Base-by-base conservation (phyloP, 2,329 filamentous ascomycete genomes). In the Cladosporium sp. region DNA sequence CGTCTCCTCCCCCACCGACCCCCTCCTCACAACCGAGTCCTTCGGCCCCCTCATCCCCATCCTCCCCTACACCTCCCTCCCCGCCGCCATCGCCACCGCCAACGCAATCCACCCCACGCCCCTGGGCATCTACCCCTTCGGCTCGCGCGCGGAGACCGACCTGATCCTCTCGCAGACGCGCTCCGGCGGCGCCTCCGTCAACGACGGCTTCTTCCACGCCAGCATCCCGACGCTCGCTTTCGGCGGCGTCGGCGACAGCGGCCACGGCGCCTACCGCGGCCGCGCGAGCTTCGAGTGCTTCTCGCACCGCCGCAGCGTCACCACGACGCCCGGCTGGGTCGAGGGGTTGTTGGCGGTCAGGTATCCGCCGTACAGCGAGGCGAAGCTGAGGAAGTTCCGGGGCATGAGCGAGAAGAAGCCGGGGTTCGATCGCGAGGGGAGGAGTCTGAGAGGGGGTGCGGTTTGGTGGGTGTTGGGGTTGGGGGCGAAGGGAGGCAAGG, bases 31-130 rank as follows among this genome's bases (percentile, higher is more conserved):
- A 19, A 82, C 95, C 58, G 93, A 98, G 74, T 89, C 85, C 41
- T 98, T 98, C 67, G 93, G 92, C 6, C 93, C 93, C n/a, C 78
- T 95, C 55, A 89, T 95, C 60, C 85, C 88, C 57, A 83, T 97
- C 57, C 74, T 95, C 50, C 80, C 89, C 0, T 85, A 89, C 52
- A 80, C 89, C 72, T 79, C 82, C 61, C 76, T 96, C n/a, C 87
- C 95, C 59, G 82, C 95, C 63, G 92, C 91, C 46, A 90, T 97
- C 67, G 78, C 77, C 37, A 82, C 90, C 58, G 89, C 89, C 56
- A 92, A 95, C 69, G 74, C 80, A 51, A 81, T 96, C 45, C 85
- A 95, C 69, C 79, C 84, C 48, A 96, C 91, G 0, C 91, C 93
- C 0, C 76, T 98, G 38, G 84, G 85, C 9, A 75, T 96, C 42